Conservation (phyloP, 129 eudicot genomes). For the Flaveria brownii region DNA sequence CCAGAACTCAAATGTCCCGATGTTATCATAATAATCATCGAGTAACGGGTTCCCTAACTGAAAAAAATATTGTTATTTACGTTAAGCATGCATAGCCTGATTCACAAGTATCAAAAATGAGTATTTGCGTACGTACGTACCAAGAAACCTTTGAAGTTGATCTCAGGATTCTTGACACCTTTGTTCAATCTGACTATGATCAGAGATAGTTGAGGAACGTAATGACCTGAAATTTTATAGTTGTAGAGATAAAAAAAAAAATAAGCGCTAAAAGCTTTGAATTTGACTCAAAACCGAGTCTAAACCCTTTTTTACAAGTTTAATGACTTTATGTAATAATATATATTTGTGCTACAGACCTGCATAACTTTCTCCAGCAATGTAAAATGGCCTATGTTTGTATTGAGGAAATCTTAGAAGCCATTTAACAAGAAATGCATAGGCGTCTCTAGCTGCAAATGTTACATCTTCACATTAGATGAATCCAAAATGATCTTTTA, state of each 20-base stretch:
- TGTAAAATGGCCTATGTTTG: slow-evolving; percentile 58
- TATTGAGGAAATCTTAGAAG: slow-evolving; percentile 69
- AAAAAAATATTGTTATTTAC: background rate
- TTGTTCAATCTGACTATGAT: slow-evolving; percentile 51
- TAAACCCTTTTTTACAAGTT: no score
- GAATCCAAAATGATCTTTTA: background rate
- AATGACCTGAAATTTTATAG: slow-evolving; percentile 47
- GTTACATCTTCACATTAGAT: background rate
- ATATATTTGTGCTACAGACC: slow-evolving; percentile 32
- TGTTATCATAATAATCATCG: slow-evolving; percentile 54
- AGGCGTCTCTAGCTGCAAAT: slow-evolving; percentile 57
- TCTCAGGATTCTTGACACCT: slow-evolving; percentile 43
- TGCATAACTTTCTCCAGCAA: slow-evolving; percentile 83
- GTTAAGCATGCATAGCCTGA: background rate
- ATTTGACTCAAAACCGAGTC: no score
- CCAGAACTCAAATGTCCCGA: slow-evolving; percentile 70
- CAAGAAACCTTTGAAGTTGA: slow-evolving; percentile 70
- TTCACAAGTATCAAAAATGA: background rate
- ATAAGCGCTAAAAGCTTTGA: background rate
- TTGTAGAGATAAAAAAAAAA: background rate
- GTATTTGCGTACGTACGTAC: slow-evolving; percentile 29
- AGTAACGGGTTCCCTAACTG: slow-evolving; percentile 68
- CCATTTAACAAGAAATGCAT: slow-evolving; percentile 59
- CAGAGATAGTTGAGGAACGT: slow-evolving; percentile 61
- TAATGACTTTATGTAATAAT: background rate